Evolutionary conservation across 306 rosid species (phyloP).

Genomic region (Castanea sativa): DNA sequence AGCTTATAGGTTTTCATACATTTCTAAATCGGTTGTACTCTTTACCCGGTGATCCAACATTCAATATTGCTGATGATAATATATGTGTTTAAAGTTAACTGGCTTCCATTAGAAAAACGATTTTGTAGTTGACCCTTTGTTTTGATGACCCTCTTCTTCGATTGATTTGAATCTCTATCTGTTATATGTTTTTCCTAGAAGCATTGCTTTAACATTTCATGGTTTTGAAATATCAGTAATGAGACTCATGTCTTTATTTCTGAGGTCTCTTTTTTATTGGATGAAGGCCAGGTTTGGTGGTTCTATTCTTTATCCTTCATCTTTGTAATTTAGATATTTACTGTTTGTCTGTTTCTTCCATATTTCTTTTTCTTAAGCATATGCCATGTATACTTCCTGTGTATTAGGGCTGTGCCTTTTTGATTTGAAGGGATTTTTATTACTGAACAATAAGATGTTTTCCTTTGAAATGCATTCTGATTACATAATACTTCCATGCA

Average conservation of each 20-base stretch:
- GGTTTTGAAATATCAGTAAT: not conserved
- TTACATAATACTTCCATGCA: constrained; percentile 12
- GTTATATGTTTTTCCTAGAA: not conserved
- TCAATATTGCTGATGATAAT: not conserved
- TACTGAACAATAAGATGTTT: not conserved
- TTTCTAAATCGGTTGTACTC: not conserved
- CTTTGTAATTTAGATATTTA: not conserved
- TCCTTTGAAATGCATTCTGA: not conserved
- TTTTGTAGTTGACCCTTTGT: not conserved
- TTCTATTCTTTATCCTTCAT: not conserved
- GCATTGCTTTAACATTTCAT: not conserved
- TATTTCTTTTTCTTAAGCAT: not conserved
- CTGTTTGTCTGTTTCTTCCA: not conserved
- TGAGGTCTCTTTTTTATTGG: not conserved
- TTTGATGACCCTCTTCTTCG: not conserved
- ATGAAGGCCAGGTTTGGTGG: not conserved
- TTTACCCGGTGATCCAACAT: too few species aligned
- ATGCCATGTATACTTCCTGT: not conserved
- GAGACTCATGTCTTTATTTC: too few species aligned
- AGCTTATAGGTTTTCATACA: not conserved
- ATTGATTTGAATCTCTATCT: not conserved
- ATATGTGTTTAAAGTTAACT: not conserved
- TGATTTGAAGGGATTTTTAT: not conserved
- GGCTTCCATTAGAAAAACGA: not conserved
- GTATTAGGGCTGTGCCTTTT: not conserved